Conservation (phyloP, 2,329 filamentous ascomycete genomes). For the Laburnicola sp. region DNA sequence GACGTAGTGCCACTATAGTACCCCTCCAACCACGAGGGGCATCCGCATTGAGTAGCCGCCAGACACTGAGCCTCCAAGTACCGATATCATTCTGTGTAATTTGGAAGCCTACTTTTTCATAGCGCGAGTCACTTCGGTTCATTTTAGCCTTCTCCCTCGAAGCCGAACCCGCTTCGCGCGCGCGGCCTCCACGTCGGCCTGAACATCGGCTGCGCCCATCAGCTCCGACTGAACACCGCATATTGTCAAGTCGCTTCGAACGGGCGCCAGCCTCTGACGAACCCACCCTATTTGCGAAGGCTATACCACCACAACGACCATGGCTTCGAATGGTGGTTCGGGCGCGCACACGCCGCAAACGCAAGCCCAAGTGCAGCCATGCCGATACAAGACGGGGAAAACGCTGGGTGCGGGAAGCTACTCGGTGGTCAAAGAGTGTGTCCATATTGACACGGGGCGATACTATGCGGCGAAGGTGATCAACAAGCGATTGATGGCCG, state of each 20-base stretch:
- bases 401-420: constrained; percentile 95
- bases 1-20: neutral
- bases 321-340: constrained; percentile 40
- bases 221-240: neutral
- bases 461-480: constrained; percentile 99
- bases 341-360: constrained; percentile 37
- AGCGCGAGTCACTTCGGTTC: neutral
- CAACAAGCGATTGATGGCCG: constrained; percentile 97
- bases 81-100: neutral
- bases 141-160: neutral
- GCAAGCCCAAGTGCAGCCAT: constrained; percentile 76
- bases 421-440: constrained; percentile 97
- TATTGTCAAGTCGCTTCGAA: neutral
- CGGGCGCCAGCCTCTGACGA: neutral
- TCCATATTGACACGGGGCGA: constrained; percentile 94
- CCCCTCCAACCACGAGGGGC: constrained; percentile 3
- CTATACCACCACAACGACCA: constrained; percentile 3
- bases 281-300: neutral
- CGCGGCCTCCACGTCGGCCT: neutral
- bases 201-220: neutral
- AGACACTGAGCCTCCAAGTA: neutral
- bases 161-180: neutral
- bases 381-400: constrained; percentile 98
- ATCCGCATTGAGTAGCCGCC: neutral
- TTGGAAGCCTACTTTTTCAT: neutral